These are phyloP conservation scores for Zea mays DNA, from an alignment of 176 grass and related monocot species.

Conservation along the genomic window Zm-B73-REFERENCE-NAM-5.0 NC_050096.1:32654001-32654500, in stretches of 20 bases:
- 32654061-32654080: constrained; percentile 95
- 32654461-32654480: too few species aligned
- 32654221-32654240: constrained; percentile 81
- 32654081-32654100: constrained; percentile 93
- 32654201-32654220: constrained; percentile 77
- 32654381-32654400: too few species aligned
- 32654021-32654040: constrained; percentile 75
- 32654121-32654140: constrained; percentile 58
- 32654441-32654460: too few species aligned
- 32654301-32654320: constrained; percentile 39
- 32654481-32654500: too few species aligned
- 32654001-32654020: constrained; percentile 82
- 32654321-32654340: too few species aligned
- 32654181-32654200: constrained; percentile 75
- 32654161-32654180: constrained; percentile 93
- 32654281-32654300: constrained; percentile 89
- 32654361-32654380: too few species aligned
- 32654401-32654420: too few species aligned
- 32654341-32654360: too few species aligned
- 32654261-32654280: constrained; percentile 73
- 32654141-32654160: constrained; percentile 82
- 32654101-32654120: constrained; percentile 51
- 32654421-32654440: too few species aligned
- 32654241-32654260: constrained; percentile 57
- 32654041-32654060: constrained; percentile 69